Evolutionary conservation across 192 early-diverging fungal genomes (phyloP), one percentile per base, ranked within the genome.

Genomic region (Backusella tuberculispora): DNA sequence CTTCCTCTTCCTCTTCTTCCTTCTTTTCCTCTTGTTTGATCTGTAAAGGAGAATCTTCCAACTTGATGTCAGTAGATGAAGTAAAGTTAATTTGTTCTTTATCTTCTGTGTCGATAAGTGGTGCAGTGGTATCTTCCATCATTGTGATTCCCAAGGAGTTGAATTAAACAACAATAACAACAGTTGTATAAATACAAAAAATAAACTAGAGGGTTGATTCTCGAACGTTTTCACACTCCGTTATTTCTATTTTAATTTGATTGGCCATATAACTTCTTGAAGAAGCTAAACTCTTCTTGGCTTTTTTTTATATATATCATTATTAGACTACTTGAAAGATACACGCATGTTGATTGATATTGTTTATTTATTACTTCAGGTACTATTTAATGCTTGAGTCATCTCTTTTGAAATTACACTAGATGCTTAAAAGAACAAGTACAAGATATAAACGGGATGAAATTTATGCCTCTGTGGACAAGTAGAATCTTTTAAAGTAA

Each of bases 71-170:
- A 24, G 10, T 60, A 60, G 53, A 60, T 60, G 53, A 60, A 12
- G 10, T 26, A 19, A 60, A 4, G 53, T 60, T 60, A 8, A 26
- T 60, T 24, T 60, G 53, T 26, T 60, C 50, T n/a, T 21, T 21
- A 6, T 53, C 53, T 60, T 60, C 53, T 60, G 53, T 60, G 12
- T 60, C 53, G 13, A 60, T 60, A 60, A 60, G 53, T 60, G 53
- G 21, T 60, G 21, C 24, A 60, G 10, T 60, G 13, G 21, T 60
- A 60, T 60, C 53, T 60, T 60, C 53, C 53, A 60, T 60, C 53
- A 60, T 60, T 60, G 21, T 12, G 53, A 34, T 34, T 0, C 8
- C 13, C 53, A 56, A 56, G 21, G 53, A 56, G 53, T 56, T 56
- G 53, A 56, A 56, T 56, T 56, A 56, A 56, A 50, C 17, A 50